Evolutionary conservation across 2,329 filamentous ascomycete species (phyloP).

Genomic region (Cordyceps fumosorosea): DNA sequence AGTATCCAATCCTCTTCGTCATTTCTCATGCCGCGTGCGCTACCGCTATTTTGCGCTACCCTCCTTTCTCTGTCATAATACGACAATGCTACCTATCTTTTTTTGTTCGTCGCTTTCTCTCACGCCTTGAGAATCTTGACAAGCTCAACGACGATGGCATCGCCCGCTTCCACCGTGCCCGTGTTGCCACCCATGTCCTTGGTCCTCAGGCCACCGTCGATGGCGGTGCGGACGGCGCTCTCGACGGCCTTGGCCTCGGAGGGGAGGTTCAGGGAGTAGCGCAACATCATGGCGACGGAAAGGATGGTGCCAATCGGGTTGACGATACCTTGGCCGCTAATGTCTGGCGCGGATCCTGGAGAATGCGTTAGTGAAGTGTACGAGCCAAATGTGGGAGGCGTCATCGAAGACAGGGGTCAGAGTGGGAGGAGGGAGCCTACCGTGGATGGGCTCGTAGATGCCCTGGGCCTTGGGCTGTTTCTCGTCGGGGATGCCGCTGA

Average conservation of each 20-base stretch:
- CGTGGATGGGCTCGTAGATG: conserved; percentile 97
- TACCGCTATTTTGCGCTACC: no score
- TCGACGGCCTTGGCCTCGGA: conserved; percentile 74
- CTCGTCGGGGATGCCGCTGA: conserved; percentile 80
- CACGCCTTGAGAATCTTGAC: conserved; percentile 51
- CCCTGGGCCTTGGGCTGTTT: conserved; percentile 71
- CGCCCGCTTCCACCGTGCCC: conserved; percentile 67
- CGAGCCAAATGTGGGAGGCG: not conserved
- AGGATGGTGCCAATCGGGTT: conserved; percentile 82
- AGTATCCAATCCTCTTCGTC: no score
- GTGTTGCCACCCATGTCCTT: conserved; percentile 77
- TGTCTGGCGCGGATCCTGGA: conserved; percentile 80
- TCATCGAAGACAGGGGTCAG: not conserved
- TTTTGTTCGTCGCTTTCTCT: not conserved
- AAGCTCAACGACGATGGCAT: conserved; percentile 69
- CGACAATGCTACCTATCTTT: no score
- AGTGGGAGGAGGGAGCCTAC: conserved; percentile 35
- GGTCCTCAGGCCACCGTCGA: conserved; percentile 73
- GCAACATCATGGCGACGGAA: conserved; percentile 91
- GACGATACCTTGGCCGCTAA: conserved; percentile 83
- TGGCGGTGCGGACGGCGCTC: conserved; percentile 69
- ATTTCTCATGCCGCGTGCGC: no score
- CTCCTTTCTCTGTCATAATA: no score
- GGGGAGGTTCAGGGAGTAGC: conserved; percentile 79
- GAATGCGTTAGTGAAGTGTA: not conserved